Percentiles rank a stretch among this genome's conserved stretches.
Conservation (phyloP, 257 asterid genomes). For the Eucommia ulmoides region DNA sequence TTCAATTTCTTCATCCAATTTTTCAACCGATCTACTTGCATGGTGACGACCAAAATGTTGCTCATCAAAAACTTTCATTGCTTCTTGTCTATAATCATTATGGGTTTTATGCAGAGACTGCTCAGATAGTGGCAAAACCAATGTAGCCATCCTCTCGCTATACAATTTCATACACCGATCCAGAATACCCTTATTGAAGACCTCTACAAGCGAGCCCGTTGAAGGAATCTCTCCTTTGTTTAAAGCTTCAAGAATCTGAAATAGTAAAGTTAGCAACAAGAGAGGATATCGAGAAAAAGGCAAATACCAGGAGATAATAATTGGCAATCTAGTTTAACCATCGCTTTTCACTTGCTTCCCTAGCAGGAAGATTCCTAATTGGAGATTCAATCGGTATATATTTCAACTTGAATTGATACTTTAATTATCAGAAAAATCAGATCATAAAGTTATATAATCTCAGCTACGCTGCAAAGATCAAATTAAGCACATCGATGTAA, state of each 20-base stretch:
- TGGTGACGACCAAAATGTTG: conserved; percentile 94
- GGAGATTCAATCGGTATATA: too few relatives aligned
- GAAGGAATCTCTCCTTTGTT: conserved; percentile 98
- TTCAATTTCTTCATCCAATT: conserved; percentile 63
- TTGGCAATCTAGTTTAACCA: too few relatives aligned
- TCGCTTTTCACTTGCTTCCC: too few relatives aligned
- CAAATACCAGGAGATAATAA: too few relatives aligned
- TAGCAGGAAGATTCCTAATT: too few relatives aligned
- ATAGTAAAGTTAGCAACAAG: too few relatives aligned
- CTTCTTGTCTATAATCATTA: conserved; percentile 43
- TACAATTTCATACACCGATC: conserved; percentile 71
- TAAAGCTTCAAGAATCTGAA: conserved; percentile 90
- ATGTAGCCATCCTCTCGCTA: conserved; percentile 32
- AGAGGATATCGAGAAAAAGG: too few relatives aligned
- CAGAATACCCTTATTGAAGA: conserved; percentile 75
- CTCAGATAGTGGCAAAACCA: conserved; percentile 51
- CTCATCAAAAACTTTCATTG: conserved; percentile 61
- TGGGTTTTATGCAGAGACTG: conserved; percentile 54
- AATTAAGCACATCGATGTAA: too few relatives aligned
- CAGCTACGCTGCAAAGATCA: too few relatives aligned
- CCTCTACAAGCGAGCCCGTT: conserved; percentile 94
- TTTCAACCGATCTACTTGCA: conserved; percentile 83
- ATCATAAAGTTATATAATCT: too few relatives aligned
- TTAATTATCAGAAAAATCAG: too few relatives aligned
- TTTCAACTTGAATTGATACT: too few relatives aligned